These are phyloP conservation scores for Erucastrum elatum DNA, from an alignment of 345 rosid genomes.

Conservation along the genomic window DNA sequence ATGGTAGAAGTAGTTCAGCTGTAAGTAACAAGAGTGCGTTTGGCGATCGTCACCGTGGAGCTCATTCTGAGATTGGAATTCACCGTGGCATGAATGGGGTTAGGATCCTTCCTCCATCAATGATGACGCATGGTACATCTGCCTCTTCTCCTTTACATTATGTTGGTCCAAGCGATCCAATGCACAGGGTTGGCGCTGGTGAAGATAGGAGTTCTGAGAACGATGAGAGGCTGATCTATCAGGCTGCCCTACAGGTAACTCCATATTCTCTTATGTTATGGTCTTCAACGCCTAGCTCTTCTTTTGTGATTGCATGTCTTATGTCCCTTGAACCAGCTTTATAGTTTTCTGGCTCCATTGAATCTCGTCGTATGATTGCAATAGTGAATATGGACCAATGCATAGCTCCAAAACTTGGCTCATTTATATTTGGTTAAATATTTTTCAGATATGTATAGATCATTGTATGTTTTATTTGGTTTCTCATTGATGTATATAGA, in stretches of 20 bases:
- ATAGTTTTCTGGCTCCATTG: constrained; percentile 13
- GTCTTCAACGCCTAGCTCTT: constrained; percentile 13
- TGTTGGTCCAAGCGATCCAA: constrained; percentile 54
- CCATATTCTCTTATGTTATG: neutral
- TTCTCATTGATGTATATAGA: constrained; percentile 11
- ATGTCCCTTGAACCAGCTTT: constrained; percentile 3
- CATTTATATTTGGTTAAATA: neutral
- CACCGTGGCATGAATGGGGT: constrained; percentile 59
- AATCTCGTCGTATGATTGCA: constrained; percentile 4
- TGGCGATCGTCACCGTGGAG: constrained; percentile 51
- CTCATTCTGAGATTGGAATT: constrained; percentile 44
- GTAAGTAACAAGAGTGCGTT: constrained; percentile 13
- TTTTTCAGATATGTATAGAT: constrained; percentile 2
- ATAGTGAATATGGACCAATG: neutral
- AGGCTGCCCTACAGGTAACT: constrained; percentile 84
- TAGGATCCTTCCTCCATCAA: constrained; percentile 69
- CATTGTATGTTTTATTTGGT: neutral
- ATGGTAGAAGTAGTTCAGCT: constrained; percentile 34
- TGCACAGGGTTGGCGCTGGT: constrained; percentile 45
- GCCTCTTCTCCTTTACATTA: constrained; percentile 37
- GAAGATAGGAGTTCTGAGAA: constrained; percentile 56
- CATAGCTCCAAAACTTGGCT: neutral
- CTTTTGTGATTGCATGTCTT: neutral
- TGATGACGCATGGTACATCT: constrained; percentile 52
- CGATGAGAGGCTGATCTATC: constrained; percentile 85